Percentiles rank a stretch among this genome's conserved stretches.
These are phyloP conservation scores for Penicillium malachiteum DNA, from an alignment of 495 filamentous ascomycete genomes.

Conservation along the genomic window DNA sequence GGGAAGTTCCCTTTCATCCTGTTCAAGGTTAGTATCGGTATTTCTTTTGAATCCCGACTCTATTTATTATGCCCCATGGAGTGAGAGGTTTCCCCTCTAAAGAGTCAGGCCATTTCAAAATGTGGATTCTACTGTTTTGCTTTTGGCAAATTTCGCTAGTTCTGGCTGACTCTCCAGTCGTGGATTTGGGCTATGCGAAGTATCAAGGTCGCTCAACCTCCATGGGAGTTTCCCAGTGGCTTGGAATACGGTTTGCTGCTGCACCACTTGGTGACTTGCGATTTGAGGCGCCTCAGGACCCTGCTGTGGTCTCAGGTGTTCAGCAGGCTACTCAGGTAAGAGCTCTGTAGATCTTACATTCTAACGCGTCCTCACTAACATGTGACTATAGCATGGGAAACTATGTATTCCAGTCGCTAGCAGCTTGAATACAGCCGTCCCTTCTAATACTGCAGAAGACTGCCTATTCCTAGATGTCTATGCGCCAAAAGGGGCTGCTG, in stretches of 20 bases:
- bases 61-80: background rate
- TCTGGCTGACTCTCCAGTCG: slow-evolving; percentile 24
- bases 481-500: slow-evolving; percentile 55
- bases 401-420: slow-evolving; percentile 52
- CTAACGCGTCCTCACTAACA: background rate
- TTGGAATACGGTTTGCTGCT: slow-evolving; percentile 65
- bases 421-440: slow-evolving; percentile 27
- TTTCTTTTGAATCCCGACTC: background rate
- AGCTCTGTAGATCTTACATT: too few relatives aligned
- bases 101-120: background rate
- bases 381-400: slow-evolving; percentile 38
- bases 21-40: too few relatives aligned
- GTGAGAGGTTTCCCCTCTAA: background rate
- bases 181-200: slow-evolving; percentile 45
- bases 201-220: slow-evolving; percentile 35
- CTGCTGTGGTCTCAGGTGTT: slow-evolving; percentile 34
- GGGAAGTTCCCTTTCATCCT: too few relatives aligned
- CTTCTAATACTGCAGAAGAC: slow-evolving; percentile 56
- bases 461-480: slow-evolving; percentile 77
- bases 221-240: slow-evolving; percentile 59
- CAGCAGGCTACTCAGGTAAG: slow-evolving; percentile 45
- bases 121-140: slow-evolving; percentile 14
- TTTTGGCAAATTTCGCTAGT: slow-evolving; percentile 16
- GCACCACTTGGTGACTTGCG: slow-evolving; percentile 57
- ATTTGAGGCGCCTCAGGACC: slow-evolving; percentile 59